These are phyloP conservation scores for Hericium rajendrae DNA, from an alignment of 768 basidiomycete species.

Conservation along the genomic window DNA sequence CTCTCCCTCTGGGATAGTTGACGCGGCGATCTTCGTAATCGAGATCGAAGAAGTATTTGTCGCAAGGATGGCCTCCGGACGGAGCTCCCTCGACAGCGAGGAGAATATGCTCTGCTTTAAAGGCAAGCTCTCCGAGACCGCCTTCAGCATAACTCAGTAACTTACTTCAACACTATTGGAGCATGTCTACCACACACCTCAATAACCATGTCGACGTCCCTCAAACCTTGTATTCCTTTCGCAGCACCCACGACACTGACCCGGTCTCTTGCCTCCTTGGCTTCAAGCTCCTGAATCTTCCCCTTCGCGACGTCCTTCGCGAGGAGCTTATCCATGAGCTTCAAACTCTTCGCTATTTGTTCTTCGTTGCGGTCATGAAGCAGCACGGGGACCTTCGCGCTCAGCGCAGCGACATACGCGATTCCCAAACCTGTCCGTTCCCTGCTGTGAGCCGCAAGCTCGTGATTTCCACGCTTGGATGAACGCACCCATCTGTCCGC, in stretches of 20 bases:
- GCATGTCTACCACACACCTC: constrained; percentile 44
- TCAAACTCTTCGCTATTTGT: constrained; percentile 66
- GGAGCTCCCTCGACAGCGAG: constrained; percentile 54
- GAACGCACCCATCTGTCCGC: constrained; percentile 61
- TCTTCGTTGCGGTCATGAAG: constrained; percentile 72
- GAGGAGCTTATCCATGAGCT: constrained; percentile 71
- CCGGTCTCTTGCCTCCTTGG: constrained; percentile 62
- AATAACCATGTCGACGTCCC: constrained; percentile 84
- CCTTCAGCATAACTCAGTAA: constrained; percentile 32
- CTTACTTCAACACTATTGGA: neutral
- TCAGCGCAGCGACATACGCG: constrained; percentile 75
- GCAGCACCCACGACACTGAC: constrained; percentile 47
- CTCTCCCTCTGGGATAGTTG: constrained; percentile 53
- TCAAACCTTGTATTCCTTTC: constrained; percentile 43
- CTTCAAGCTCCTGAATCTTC: constrained; percentile 54
- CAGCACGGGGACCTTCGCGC: constrained; percentile 78
- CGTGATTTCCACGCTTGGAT: too few species aligned
- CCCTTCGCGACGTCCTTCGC: constrained; percentile 87
- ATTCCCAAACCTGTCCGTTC: constrained; percentile 65
- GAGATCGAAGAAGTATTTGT: constrained; percentile 93
- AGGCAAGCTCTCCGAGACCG: constrained; percentile 74
- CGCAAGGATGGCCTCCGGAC: constrained; percentile 73
- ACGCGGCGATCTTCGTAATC: constrained; percentile 86
- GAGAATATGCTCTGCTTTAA: constrained; percentile 76
- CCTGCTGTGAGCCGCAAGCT: too few species aligned